Percentiles rank a stretch among this genome's conserved stretches.
Evolutionary conservation across 192 early-diverging fungal genomes (phyloP).

Genomic region (Coemansia sp.): DNA sequence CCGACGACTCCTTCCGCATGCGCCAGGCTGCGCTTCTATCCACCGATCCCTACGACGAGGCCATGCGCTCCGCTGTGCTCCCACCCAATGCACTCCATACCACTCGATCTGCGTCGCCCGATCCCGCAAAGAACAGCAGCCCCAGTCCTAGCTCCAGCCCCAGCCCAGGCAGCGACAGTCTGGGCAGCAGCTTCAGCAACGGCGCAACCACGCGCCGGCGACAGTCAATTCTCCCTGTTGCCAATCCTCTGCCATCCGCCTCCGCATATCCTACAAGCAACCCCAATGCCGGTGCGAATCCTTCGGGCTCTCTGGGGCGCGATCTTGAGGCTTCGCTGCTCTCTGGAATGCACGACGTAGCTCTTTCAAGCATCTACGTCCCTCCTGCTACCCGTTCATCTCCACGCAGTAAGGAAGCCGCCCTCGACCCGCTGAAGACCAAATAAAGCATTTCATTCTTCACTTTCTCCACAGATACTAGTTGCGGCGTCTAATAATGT

Average conservation of each 20-base stretch:
- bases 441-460: background rate
- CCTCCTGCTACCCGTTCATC: background rate
- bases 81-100: background rate
- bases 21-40: constrained; percentile 32
- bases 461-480: too few relatives aligned
- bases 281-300: background rate
- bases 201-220: constrained; percentile 22
- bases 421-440: background rate
- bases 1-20: constrained; percentile 15
- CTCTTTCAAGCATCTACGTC: background rate
- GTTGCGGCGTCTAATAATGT: too few relatives aligned
- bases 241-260: background rate
- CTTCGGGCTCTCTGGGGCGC: background rate
- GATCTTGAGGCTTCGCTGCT: constrained; percentile 7
- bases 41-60: constrained; percentile 30
- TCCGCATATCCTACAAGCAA: background rate
- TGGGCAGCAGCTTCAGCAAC: constrained; percentile 12
- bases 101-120: background rate
- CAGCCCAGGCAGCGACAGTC: background rate
- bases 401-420: background rate
- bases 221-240: constrained; percentile 12
- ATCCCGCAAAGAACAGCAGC: constrained; percentile 1
- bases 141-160: too few relatives aligned
- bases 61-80: constrained; percentile 8
- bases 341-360: constrained; percentile 5